Evolutionary conservation across 176 grass and related monocot genomes (phyloP), one percentile per base, ranked within the genome.

Genomic region (Musa itinerans): DNA sequence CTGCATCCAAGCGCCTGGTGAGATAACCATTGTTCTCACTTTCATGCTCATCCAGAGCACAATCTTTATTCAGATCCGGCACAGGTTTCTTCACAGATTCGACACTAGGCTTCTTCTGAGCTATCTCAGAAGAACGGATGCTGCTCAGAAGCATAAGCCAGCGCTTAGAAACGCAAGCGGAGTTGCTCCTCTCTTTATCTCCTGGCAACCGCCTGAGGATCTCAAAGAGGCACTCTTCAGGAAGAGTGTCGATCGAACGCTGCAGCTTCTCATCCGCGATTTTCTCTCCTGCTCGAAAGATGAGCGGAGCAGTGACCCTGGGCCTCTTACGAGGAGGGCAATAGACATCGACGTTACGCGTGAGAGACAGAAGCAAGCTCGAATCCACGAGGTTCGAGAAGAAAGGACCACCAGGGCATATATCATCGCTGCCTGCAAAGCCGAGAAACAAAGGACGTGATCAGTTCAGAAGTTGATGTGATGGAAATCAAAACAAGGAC

Each of bases 211-310:
- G 85, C 55, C 93, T 83, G 20, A 96, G 89, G 79, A 96, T 80
- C 83, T 96, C 93, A 72, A 90, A 96, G 68, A 96, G 85, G 85
- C 93, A 96, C 85, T 71, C 93, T 66, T 92, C 85, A 8, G 93
- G 93, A 53, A 96, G 89, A 78, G 76, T 69, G 76, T 96, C 93
- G 0, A 96, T 88, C 49, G 87, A 83, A 61, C 78, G 74, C 10
- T 56, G 66, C 84, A 81, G 88, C 76, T 82, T 86, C 34, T 74
- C 74, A 23, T 34, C n/a, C 6, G 55, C 65, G 26, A 52, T 48
- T 74, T 82, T 82, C 1, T 22, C 78, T 15, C 65, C 85, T 2
- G 75, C 26, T 6, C 34, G 4, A 43, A 43, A 43, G 34, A 43
- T 6, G 63, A 89, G 85, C 65, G 92, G 86, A 8, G 92, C 89